These are phyloP conservation scores for Fremontodendron californicum DNA, from an alignment of 345 rosid genomes.

Conservation along the genomic window DNA sequence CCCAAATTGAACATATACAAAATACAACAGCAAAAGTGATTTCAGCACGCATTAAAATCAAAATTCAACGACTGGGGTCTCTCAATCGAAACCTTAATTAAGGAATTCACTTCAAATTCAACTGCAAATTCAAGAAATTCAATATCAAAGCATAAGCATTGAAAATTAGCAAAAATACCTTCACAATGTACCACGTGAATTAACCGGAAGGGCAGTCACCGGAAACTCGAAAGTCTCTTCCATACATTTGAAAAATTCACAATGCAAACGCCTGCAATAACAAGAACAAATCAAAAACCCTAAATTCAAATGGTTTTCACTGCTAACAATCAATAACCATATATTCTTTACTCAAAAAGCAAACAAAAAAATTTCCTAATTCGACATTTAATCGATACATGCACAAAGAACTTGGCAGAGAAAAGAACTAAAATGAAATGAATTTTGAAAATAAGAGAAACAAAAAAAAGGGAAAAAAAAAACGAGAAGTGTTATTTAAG, in stretches of 20 bases:
- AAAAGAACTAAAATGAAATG: constrained; percentile 4
- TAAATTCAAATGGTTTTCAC: constrained; percentile 25
- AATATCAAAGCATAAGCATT: background rate
- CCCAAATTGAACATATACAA: background rate
- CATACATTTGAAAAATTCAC: constrained; percentile 23
- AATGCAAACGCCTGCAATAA: constrained; percentile 29
- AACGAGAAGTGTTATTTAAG: background rate
- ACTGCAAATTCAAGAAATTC: constrained; percentile 1
- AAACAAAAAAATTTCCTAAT: constrained; percentile 13
- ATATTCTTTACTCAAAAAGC: constrained; percentile 12
- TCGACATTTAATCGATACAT: constrained; percentile 22
- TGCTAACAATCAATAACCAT: constrained; percentile 9
- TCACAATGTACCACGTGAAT: constrained; percentile 3
- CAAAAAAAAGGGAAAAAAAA: background rate
- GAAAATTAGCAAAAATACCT: constrained; percentile 7
- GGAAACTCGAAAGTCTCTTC: constrained; percentile 20
- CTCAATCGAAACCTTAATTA: background rate
- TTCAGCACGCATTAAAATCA: background rate
- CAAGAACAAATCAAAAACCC: constrained; percentile 34
- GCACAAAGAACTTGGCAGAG: constrained; percentile 25
- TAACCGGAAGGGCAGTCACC: background rate
- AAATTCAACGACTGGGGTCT: background rate
- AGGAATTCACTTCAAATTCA: constrained; percentile 5
- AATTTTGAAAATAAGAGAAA: background rate
- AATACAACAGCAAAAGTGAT: background rate